phyloP scores from a whole-genome alignment of 805 yeast species.

The Wickerhamomyces chaumierensis region DNA sequence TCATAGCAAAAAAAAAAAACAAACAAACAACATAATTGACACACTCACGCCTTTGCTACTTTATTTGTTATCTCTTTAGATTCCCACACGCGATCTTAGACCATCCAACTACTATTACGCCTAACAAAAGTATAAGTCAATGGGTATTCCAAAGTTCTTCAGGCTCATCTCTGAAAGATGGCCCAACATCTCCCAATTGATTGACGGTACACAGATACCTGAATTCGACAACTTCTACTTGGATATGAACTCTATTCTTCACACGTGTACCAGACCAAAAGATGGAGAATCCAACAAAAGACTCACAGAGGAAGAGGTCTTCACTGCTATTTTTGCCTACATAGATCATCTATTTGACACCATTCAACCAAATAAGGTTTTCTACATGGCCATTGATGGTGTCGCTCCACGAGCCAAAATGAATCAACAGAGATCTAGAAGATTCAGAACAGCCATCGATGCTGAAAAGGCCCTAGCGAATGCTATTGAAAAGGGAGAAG shows the following conservation, averaged over 20 bases:
- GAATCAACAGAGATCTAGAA: slow-evolving; percentile 95
- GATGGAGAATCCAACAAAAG: slow-evolving; percentile 53
- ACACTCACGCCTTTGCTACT: no score
- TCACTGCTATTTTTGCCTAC: slow-evolving; percentile 83
- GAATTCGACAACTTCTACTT: slow-evolving; percentile 91
- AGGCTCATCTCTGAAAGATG: slow-evolving; percentile 97
- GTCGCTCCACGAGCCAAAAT: slow-evolving; percentile 98
- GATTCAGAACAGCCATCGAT: slow-evolving; percentile 88
- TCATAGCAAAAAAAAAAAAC: no score
- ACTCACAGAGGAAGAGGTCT: slow-evolving; percentile 84
- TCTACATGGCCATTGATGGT: slow-evolving; percentile 97
- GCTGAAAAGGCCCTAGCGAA: slow-evolving; percentile 72
- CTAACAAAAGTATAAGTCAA: slow-evolving; percentile 4
- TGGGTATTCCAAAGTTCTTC: slow-evolving; percentile 96
- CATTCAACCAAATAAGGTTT: slow-evolving; percentile 75
- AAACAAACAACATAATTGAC: no score
- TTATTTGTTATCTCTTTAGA: no score
- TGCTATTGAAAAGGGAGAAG: slow-evolving; percentile 64
- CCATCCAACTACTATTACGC: neutral
- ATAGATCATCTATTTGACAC: slow-evolving; percentile 87
- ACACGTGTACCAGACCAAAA: slow-evolving; percentile 84
- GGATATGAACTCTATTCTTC: slow-evolving; percentile 96
- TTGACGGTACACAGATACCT: slow-evolving; percentile 74
- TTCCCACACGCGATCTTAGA: no score
- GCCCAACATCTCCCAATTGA: slow-evolving; percentile 86